Percentiles rank a stretch among this genome's conserved stretches.
Evolutionary conservation across 768 basidiomycete genomes (phyloP).

Genomic region (Paxillus ammoniavirescens): DNA sequence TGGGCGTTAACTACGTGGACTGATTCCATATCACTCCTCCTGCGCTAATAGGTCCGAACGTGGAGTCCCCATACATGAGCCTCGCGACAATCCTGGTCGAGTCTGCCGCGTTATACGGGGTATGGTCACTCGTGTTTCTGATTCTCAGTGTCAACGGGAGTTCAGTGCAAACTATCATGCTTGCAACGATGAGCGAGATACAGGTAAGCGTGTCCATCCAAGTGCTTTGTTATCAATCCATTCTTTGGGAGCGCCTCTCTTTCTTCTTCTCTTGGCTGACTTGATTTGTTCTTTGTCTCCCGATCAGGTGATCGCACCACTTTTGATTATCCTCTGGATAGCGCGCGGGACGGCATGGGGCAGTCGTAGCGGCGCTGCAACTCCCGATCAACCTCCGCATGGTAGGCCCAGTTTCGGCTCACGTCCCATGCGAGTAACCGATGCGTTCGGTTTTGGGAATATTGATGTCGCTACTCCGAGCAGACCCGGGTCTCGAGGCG

Average conservation of each 20-base stretch:
- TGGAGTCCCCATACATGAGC: slow-evolving; percentile 20
- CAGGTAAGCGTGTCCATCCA: slow-evolving; percentile 12
- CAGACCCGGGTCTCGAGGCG: no score
- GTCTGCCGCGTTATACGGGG: slow-evolving; percentile 23
- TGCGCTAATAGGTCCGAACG: slow-evolving; percentile 8
- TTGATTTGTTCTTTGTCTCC: neutral
- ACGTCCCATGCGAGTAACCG: no score
- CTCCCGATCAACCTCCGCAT: neutral
- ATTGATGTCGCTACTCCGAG: no score
- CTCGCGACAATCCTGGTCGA: slow-evolving; percentile 23
- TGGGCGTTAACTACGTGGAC: neutral
- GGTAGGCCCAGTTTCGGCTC: neutral
- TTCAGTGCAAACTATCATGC: slow-evolving; percentile 16
- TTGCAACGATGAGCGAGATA: slow-evolving; percentile 23
- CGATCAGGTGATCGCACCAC: slow-evolving; percentile 22
- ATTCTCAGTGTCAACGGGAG: slow-evolving; percentile 14
- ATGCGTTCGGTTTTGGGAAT: no score
- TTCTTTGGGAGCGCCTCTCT: neutral
- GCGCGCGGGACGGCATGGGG: slow-evolving; percentile 22
- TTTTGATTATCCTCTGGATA: slow-evolving; percentile 26
- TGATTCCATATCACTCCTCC: neutral
- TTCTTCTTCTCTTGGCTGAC: neutral
- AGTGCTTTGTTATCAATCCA: neutral
- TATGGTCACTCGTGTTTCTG: slow-evolving; percentile 23
- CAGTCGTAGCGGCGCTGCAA: neutral